These are phyloP conservation scores for Ustilago tritici DNA, from an alignment of 1,284 basidiomycete species.

Conservation along the genomic window DNA sequence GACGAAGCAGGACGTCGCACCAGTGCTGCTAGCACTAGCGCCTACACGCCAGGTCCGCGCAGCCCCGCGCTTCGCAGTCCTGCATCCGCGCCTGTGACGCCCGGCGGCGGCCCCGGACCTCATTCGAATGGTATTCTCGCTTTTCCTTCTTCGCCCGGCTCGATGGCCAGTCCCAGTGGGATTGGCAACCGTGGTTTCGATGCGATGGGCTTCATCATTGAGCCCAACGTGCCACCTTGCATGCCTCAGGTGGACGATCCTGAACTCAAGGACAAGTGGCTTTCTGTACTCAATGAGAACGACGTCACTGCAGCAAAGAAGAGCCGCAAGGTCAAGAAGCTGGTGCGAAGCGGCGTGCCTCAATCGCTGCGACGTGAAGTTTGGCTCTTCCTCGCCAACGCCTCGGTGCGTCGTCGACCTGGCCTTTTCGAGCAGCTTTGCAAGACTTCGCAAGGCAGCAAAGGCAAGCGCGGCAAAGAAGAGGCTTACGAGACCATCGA, in stretches of 20 bases:
- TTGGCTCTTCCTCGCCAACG: conserved; percentile 66
- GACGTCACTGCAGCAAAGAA: conserved; percentile 78
- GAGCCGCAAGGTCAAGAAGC: conserved; percentile 84
- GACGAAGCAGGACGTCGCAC: conserved; percentile 19
- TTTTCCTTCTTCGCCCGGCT: conserved; percentile 27
- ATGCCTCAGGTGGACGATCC: conserved; percentile 74
- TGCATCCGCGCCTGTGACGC: conserved; percentile 25
- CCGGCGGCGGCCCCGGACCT: conserved; percentile 15
- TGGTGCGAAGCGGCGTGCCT: conserved; percentile 84
- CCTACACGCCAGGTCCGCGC: conserved; percentile 27
- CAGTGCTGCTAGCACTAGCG: conserved; percentile 36
- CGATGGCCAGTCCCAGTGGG: conserved; percentile 16
- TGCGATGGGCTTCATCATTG: conserved; percentile 56
- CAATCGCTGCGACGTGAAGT: conserved; percentile 62
- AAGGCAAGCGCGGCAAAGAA: conserved; percentile 59
- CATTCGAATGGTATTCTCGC: conserved; percentile 12
- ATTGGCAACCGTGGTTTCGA: conserved; percentile 28
- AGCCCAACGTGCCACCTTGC: conserved; percentile 29
- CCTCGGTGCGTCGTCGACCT: conserved; percentile 52
- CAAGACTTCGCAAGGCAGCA: conserved; percentile 53
- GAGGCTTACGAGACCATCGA: conserved; percentile 64
- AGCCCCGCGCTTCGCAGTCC: conserved; percentile 38
- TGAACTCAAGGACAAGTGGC: conserved; percentile 81
- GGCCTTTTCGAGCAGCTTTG: conserved; percentile 65
- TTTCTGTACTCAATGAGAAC: conserved; percentile 76